Base-by-base conservation (phyloP, 495 filamentous ascomycete genomes). In the Clavariopsis aquatica region DNA sequence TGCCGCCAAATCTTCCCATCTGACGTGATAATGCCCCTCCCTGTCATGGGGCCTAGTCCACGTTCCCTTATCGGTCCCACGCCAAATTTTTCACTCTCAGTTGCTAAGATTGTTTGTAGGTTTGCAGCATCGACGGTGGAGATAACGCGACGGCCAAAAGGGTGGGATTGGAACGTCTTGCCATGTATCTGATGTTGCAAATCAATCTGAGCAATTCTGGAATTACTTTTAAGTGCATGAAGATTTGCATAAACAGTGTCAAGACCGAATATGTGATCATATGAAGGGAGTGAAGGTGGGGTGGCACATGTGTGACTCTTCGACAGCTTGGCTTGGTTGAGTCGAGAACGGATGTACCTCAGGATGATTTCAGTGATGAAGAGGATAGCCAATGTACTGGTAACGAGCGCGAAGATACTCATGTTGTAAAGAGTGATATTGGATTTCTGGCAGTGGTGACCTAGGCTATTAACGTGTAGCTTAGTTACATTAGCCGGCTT, bases 1-100 rank as follows among this genome's bases (percentile, higher is more conserved):
- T 65, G 55, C 28, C 13, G 13, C 62, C 62, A 65, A 2, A 22
- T 27, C 24, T 20, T 13, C 8, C 62, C 62, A 41, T 65, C 62
- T 2, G 19, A 20, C 1, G 34, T 45, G 20, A 65, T 27, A 9
- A 65, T 60, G 8, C 62, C 62, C 10, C 19, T 59, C 2, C 62
- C 62, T 19, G n/a, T 20, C 13, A 65, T 22, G 15, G 38, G 38
- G 3, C 12, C 15, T 9, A 27, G 13, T 1, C 26, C 20, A 10
- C 12, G 1, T 3, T 52, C 17, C 17, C 58, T 10, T 1, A 61
- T 34, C 2, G 47, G 58, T 24, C 31, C 46, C 10, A 52, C 22
- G 3, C 58, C 58, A 20, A 61, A 61, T 17, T 61, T 27, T 17
- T 43, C 38, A 2, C n/a, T 8, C 38, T 6, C 3, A 3, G 8